Conservation (phyloP, 2,329 filamentous ascomycete species). For the Clonostachys sp. region DNA sequence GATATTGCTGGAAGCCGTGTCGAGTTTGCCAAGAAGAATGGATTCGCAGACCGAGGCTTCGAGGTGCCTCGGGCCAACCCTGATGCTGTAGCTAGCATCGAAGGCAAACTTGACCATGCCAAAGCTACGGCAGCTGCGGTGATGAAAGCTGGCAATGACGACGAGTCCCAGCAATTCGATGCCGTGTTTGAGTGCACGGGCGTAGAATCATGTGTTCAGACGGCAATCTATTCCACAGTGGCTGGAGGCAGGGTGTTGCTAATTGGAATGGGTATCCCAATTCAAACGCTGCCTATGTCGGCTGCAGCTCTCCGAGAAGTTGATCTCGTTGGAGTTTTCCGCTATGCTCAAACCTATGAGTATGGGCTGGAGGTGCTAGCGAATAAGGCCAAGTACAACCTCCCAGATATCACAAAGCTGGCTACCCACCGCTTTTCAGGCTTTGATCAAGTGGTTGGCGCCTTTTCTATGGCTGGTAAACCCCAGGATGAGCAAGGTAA, state of each 20-base stretch:
- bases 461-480: slow-evolving; percentile 6
- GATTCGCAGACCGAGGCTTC: slow-evolving; percentile 18
- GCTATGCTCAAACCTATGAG: slow-evolving; percentile 45
- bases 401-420: slow-evolving; percentile 9
- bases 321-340: slow-evolving; percentile 65
- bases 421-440: slow-evolving; percentile 8
- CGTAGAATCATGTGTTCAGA: slow-evolving; percentile 7
- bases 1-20: slow-evolving; percentile 23
- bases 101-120: not conserved
- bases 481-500: slow-evolving; percentile 9
- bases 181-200: slow-evolving; percentile 7
- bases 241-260: slow-evolving; percentile 67
- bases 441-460: slow-evolving; percentile 4
- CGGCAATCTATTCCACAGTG: slow-evolving; percentile 34
- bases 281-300: slow-evolving; percentile 65
- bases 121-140: not conserved
- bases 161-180: slow-evolving; percentile 3
- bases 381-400: slow-evolving; percentile 2
- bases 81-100: not conserved
- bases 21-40: slow-evolving; percentile 23
- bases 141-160: not conserved
- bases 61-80: slow-evolving; percentile 7
- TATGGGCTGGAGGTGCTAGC: slow-evolving; percentile 9
- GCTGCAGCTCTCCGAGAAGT: slow-evolving; percentile 66
- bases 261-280: slow-evolving; percentile 69